Percentiles rank a stretch among this genome's conserved stretches.
These are phyloP conservation scores for Hypholoma fasciculare DNA, from an alignment of 768 basidiomycete species.

Conservation along the genomic window DNA sequence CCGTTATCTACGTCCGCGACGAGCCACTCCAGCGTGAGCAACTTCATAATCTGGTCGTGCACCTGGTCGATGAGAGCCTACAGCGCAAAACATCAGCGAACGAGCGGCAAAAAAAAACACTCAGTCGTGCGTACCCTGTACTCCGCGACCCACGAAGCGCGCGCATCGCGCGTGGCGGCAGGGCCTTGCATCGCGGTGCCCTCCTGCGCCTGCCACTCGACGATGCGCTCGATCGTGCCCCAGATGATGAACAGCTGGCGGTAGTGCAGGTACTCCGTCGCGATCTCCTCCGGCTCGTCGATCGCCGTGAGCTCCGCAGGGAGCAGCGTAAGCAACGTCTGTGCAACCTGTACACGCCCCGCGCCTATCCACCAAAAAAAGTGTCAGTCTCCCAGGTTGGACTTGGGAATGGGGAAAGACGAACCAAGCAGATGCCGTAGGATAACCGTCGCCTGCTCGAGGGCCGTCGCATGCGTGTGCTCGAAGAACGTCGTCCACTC, in stretches of 20 bases:
- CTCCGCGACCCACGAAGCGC: slow-evolving; percentile 60
- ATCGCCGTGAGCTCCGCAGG: slow-evolving; percentile 65
- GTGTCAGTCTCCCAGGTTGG: background rate
- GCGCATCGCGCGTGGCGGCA: slow-evolving; percentile 58
- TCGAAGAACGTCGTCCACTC: slow-evolving; percentile 90
- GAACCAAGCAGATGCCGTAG: slow-evolving; percentile 87
- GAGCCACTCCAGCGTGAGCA: slow-evolving; percentile 81
- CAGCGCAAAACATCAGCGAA: background rate
- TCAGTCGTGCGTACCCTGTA: slow-evolving; percentile 49
- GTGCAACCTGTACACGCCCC: slow-evolving; percentile 74
- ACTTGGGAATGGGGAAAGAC: slow-evolving; percentile 16
- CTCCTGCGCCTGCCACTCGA: slow-evolving; percentile 60
- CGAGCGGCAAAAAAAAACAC: background rate
- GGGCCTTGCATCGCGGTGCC: slow-evolving; percentile 27
- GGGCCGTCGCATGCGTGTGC: slow-evolving; percentile 72
- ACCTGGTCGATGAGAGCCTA: slow-evolving; percentile 65
- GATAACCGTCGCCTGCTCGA: slow-evolving; percentile 87
- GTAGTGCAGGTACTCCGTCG: slow-evolving; percentile 78
- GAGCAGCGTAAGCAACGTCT: slow-evolving; percentile 54
- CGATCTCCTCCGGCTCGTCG: slow-evolving; percentile 66
- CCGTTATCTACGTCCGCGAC: slow-evolving; percentile 49
- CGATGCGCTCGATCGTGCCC: slow-evolving; percentile 62
- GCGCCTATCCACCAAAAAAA: slow-evolving; percentile 42
- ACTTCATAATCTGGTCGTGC: slow-evolving; percentile 61
- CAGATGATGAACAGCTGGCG: slow-evolving; percentile 78